Percentiles rank a stretch among this genome's conserved stretches.
These are phyloP conservation scores for Nicotiana rustica DNA, from an alignment of 305 asterid species.

Conservation along the genomic window DNA sequence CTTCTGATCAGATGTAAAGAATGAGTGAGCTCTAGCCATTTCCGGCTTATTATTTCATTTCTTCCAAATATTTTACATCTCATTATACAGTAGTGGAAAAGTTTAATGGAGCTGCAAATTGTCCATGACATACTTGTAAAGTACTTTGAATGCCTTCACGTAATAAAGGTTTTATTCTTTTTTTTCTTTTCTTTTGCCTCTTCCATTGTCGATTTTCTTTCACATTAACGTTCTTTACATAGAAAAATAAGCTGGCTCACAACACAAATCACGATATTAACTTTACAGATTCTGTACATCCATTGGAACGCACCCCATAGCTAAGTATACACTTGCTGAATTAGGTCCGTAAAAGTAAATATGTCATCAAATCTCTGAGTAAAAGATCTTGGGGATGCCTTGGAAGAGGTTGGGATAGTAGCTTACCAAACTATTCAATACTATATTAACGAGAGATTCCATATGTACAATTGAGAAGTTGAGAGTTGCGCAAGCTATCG, in stretches of 20 bases:
- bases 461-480: no score
- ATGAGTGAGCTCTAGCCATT: conserved; percentile 45
- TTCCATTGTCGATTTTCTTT: background rate
- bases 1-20: conserved; percentile 63
- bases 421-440: background rate
- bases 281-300: background rate
- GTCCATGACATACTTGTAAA: conserved; percentile 19
- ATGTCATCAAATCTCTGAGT: background rate
- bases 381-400: background rate
- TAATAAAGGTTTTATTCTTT: conserved; percentile 29
- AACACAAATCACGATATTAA: no score
- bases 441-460: no score
- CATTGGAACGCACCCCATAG: background rate
- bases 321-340: background rate
- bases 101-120: conserved; percentile 20
- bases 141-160: background rate
- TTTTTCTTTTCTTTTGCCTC: background rate
- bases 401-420: background rate
- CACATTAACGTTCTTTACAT: no score
- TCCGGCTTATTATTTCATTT: conserved; percentile 24
- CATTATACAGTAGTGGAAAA: conserved; percentile 24
- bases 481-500: no score
- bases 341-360: background rate
- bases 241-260: no score
- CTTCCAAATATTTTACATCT: conserved; percentile 29